Evolutionary conservation across 805 yeast genomes (phyloP).

Genomic region (Zygoascus flipseniorum): DNA sequence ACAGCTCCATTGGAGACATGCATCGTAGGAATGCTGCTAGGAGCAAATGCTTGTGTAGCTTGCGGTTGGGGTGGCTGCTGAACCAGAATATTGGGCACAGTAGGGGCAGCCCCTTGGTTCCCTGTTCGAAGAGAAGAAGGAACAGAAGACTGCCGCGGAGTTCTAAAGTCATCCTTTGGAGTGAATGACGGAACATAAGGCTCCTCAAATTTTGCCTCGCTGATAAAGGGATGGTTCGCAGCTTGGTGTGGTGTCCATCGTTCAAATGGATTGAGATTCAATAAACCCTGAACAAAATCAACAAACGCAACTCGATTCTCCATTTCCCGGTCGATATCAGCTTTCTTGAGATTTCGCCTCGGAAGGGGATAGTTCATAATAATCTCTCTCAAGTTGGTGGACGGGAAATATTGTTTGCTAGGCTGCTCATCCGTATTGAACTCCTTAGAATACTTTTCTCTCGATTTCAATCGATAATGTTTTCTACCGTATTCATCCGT

Average conservation of each 20-base stretch:
- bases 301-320: constrained; percentile 60
- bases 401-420: constrained; percentile 75
- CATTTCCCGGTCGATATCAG: constrained; percentile 58
- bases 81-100: not conserved
- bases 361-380: constrained; percentile 59
- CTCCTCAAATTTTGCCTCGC: constrained; percentile 47
- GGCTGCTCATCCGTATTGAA: constrained; percentile 52
- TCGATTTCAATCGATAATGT: constrained; percentile 37
- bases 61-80: constrained; percentile 5
- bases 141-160: not conserved
- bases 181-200: constrained; percentile 23
- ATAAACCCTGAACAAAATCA: constrained; percentile 69
- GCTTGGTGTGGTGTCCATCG: constrained; percentile 98
- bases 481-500: constrained; percentile 30
- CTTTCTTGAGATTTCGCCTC: constrained; percentile 27
- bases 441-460: constrained; percentile 43
- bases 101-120: not conserved
- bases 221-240: constrained; percentile 79
- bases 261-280: constrained; percentile 83
- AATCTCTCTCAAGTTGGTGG: constrained; percentile 58
- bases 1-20: not conserved
- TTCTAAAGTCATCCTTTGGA: not conserved
- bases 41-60: not conserved
- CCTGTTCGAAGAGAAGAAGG: not conserved
- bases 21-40: not conserved